Conservation (phyloP, 345 rosid genomes). For the Brassica napus region Da-Ae NC_063440.1:28180501-28181000, state of each 20-base stretch:
- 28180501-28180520: slow-evolving; percentile 50
- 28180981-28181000: slow-evolving; percentile 46
- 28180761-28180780: too few species aligned
- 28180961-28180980: slow-evolving; percentile 78
- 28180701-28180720: too few species aligned
- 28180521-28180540: slow-evolving; percentile 28
- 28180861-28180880: background rate
- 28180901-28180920: slow-evolving; percentile 70
- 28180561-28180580: background rate
- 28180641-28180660: too few species aligned
- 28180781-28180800: slow-evolving; percentile 1
- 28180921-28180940: slow-evolving; percentile 50
- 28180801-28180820: slow-evolving; percentile 29
- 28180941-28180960: slow-evolving; percentile 50
- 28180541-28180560: slow-evolving; percentile 20
- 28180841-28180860: background rate
- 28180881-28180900: slow-evolving; percentile 55
- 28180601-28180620: too few species aligned
- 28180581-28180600: background rate
- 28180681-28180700: too few species aligned
- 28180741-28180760: too few species aligned
- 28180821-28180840: background rate
- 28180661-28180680: too few species aligned
- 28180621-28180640: too few species aligned
- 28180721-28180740: too few species aligned